A percentile compares a stretch with the other conserved stretches of the same genome.
These are phyloP conservation scores for Psophocarpus tetragonolobus DNA, from an alignment of 306 rosid species.

Conservation along the genomic window DNA sequence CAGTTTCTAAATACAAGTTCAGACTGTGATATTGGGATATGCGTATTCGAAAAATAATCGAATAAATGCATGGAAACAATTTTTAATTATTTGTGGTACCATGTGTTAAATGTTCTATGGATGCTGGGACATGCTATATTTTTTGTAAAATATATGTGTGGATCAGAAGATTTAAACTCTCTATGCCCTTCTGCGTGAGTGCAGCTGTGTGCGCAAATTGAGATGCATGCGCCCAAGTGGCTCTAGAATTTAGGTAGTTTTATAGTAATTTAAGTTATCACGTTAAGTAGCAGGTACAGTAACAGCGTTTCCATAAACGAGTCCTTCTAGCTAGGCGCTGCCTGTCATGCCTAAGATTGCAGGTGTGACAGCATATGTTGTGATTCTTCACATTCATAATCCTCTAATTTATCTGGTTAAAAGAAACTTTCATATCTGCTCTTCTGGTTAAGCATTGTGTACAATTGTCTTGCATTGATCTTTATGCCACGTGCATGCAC, in stretches of 20 bases:
- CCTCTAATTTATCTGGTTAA: neutral
- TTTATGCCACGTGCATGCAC: neutral
- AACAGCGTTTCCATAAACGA: neutral
- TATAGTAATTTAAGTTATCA: conserved; percentile 23
- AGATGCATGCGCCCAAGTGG: conserved; percentile 43
- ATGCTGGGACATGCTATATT: conserved; percentile 34
- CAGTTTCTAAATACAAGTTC: conserved; percentile 61
- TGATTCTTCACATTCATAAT: neutral
- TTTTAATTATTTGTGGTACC: conserved; percentile 20
- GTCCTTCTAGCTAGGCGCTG: conserved; percentile 7
- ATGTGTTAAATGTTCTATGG: conserved; percentile 38
- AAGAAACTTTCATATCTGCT: neutral
- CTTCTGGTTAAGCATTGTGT: neutral
- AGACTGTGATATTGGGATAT: conserved; percentile 89
- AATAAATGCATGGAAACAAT: conserved; percentile 15
- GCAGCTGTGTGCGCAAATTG: conserved; percentile 15
- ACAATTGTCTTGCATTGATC: neutral
- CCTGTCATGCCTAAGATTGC: conserved; percentile 21
- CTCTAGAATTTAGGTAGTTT: conserved; percentile 32
- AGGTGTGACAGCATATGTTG: neutral
- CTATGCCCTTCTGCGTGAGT: neutral
- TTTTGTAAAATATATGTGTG: conserved; percentile 49
- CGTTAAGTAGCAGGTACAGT: neutral
- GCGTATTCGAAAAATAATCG: conserved; percentile 70
- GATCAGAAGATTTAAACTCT: conserved; percentile 40